Conservation (phyloP, 1,284 basidiomycete species). For the Rhodotorula sp. region DNA sequence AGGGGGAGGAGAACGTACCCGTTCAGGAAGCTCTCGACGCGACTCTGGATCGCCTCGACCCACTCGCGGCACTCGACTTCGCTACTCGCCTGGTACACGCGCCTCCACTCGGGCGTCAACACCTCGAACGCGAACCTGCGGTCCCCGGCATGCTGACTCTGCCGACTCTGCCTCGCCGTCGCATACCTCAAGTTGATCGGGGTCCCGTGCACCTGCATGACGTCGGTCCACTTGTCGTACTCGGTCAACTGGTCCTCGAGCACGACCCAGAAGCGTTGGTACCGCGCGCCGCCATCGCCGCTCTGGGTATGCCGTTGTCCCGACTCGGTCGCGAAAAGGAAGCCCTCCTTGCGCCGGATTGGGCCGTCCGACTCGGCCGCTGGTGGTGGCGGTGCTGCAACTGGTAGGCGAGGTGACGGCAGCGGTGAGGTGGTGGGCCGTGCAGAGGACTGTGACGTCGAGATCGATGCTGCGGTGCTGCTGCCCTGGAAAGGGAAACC, state of each 20-base stretch:
- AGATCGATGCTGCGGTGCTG: too few relatives aligned
- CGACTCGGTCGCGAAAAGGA: conserved; percentile 35
- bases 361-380: not conserved
- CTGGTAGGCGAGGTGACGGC: not conserved
- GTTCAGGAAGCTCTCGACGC: conserved; percentile 56
- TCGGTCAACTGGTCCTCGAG: conserved; percentile 42
- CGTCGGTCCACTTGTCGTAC: conserved; percentile 36
- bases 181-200: conserved; percentile 40
- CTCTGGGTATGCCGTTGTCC: conserved; percentile 30
- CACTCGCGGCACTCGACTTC: conserved; percentile 54
- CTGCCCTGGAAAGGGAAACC: too few relatives aligned
- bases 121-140: conserved; percentile 52
- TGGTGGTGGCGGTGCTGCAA: not conserved
- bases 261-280: conserved; percentile 39
- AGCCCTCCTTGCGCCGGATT: conserved; percentile 37
- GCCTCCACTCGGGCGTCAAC: conserved; percentile 53
- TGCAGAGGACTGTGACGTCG: too few relatives aligned
- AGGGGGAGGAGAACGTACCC: conserved; percentile 40
- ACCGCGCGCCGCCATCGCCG: conserved; percentile 36
- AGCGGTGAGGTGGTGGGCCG: not conserved
- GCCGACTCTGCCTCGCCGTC: conserved; percentile 30
- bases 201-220: conserved; percentile 24
- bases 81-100: conserved; percentile 55
- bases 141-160: conserved; percentile 17
- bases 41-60: conserved; percentile 55